Evolutionary conservation across 495 filamentous ascomycete species (phyloP).

Genomic region (Letharia columbiana): DNA sequence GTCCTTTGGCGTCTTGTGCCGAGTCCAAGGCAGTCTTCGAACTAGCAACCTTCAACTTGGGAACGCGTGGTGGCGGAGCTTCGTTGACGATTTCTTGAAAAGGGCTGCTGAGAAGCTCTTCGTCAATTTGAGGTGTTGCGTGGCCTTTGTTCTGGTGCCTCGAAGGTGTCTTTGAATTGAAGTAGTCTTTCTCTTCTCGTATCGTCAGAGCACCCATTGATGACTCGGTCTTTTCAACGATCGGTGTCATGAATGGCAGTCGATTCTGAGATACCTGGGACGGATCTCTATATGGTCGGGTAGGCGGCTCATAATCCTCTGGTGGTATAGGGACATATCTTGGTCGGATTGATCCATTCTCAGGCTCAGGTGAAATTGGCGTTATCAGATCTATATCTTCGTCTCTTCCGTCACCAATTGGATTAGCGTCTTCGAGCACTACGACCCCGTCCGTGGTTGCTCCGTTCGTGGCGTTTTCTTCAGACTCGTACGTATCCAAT

Average conservation of each 20-base stretch:
- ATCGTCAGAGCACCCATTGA: conserved; percentile 59
- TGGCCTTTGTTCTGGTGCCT: conserved; percentile 35
- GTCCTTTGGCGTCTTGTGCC: conserved; percentile 39
- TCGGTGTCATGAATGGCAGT: conserved; percentile 96
- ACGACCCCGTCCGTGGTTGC: conserved; percentile 12
- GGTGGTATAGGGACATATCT: conserved; percentile 63
- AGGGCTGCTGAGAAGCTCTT: conserved; percentile 59
- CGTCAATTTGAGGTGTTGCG: conserved; percentile 38
- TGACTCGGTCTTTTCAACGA: conserved; percentile 87
- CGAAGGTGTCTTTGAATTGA: conserved; percentile 66
- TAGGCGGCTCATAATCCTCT: conserved; percentile 72
- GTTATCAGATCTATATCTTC: conserved; percentile 30
- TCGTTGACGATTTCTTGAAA: conserved; percentile 52
- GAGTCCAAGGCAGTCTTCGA: conserved; percentile 8
- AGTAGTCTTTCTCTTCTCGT: conserved; percentile 46
- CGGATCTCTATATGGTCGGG: conserved; percentile 66
- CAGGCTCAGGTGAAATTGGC: conserved; percentile 33
- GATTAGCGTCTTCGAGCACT: conserved; percentile 18
- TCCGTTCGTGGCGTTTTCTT: conserved; percentile 1
- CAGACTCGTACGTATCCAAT: conserved; percentile 24
- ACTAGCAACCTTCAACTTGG: conserved; percentile 12
- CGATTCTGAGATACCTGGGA: conserved; percentile 71
- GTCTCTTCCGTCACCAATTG: conserved; percentile 15
- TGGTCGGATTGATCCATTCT: conserved; percentile 34
- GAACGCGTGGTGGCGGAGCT: conserved; percentile 15